phyloP scores from a whole-genome alignment of 1,284 basidiomycete species.

The Gymnopus androsaceus region DNA sequence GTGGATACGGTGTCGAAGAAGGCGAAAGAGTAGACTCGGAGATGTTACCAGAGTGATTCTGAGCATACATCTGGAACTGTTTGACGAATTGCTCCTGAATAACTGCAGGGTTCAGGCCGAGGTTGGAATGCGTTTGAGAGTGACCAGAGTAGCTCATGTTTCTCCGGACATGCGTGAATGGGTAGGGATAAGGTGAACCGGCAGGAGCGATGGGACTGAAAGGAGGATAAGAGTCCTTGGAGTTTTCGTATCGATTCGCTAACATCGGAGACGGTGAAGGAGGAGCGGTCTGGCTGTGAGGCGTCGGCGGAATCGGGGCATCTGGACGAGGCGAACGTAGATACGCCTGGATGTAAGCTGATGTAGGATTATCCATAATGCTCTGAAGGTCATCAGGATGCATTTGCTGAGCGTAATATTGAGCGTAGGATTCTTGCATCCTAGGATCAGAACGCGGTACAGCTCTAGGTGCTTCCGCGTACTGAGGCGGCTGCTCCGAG shows the following conservation, averaged over 20 bases:
- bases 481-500: conserved; percentile 27
- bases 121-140: conserved; percentile 45
- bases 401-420: conserved; percentile 33
- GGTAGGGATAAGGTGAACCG: conserved; percentile 76
- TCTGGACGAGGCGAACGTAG: conserved; percentile 60
- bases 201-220: conserved; percentile 53
- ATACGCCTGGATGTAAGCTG: conserved; percentile 60
- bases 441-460: conserved; percentile 19
- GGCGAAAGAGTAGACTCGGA: conserved; percentile 75
- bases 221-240: conserved; percentile 33
- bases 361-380: conserved; percentile 55
- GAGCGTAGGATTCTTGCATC: conserved; percentile 22
- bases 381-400: conserved; percentile 54
- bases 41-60: conserved; percentile 63
- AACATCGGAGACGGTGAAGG: conserved; percentile 63
- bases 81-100: conserved; percentile 68
- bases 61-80: conserved; percentile 76
- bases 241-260: conserved; percentile 37
- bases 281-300: conserved; percentile 70
- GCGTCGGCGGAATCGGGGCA: conserved; percentile 75
- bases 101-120: conserved; percentile 50
- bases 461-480: conserved; percentile 25
- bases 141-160: conserved; percentile 39
- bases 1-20: conserved; percentile 67
- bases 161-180: conserved; percentile 70